Conservation (phyloP, 805 yeast species). For the Grigorovia yakushimaensis region DNA sequence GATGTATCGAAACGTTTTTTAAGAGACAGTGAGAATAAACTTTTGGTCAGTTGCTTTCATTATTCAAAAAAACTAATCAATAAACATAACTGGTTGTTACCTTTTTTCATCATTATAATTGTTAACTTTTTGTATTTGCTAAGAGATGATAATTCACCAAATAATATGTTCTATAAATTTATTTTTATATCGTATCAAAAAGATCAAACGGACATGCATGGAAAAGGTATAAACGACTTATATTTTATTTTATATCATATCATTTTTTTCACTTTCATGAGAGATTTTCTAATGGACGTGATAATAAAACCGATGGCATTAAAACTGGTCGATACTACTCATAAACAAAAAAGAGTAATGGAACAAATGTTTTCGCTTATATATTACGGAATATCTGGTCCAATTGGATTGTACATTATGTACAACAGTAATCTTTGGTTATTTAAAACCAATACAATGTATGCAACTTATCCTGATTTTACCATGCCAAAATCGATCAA, state of each 20-base stretch:
- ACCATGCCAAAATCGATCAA: conserved; percentile 63
- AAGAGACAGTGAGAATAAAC: too few relatives aligned
- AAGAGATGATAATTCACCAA: conserved; percentile 46
- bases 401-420: conserved; percentile 87
- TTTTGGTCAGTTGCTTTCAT: too few relatives aligned
- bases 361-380: conserved; percentile 84
- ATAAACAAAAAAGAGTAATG: conserved; percentile 70
- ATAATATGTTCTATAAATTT: conserved; percentile 56
- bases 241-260: conserved; percentile 71
- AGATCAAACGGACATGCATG: conserved; percentile 56
- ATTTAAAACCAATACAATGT: conserved; percentile 77
- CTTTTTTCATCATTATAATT: conserved; percentile 39
- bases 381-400: conserved; percentile 74
- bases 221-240: conserved; percentile 79
- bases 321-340: conserved; percentile 32
- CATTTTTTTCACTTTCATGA: conserved; percentile 76
- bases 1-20: too few relatives aligned
- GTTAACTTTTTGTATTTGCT: conserved; percentile 39
- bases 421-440: conserved; percentile 75
- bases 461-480: conserved; percentile 72
- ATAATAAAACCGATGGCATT: conserved; percentile 70
- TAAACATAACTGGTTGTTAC: conserved; percentile 63
- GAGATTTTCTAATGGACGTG: conserved; percentile 86
- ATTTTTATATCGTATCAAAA: conserved; percentile 56
- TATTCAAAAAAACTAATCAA: conserved; percentile 34